phyloP scores from a whole-genome alignment of 1,284 basidiomycete genomes.

The Leucoagaricus sp. region DNA sequence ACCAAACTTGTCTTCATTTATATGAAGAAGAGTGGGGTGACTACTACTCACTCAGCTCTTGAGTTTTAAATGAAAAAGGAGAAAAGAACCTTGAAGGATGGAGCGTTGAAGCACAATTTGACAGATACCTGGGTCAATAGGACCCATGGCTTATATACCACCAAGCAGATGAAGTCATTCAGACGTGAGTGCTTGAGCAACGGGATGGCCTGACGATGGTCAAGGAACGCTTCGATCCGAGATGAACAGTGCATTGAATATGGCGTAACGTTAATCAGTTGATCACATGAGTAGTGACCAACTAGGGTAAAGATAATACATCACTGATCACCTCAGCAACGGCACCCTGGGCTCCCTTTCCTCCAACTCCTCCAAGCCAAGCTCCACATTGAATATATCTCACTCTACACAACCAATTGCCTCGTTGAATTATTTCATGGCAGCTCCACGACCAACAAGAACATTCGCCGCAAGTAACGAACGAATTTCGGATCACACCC shows the following conservation, averaged over 20 bases:
- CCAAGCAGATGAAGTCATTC: not conserved
- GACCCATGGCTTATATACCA: not conserved
- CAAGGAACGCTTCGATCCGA: no score
- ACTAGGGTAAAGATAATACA: not conserved
- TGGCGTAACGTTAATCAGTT: no score
- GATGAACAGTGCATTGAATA: no score
- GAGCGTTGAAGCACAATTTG: conserved; percentile 7
- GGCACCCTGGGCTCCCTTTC: not conserved
- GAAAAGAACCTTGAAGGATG: conserved; percentile 19
- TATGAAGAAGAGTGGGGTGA: no score
- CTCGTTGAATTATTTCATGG: not conserved
- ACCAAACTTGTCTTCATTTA: no score
- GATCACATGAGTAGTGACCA: not conserved
- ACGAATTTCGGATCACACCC: conserved; percentile 46
- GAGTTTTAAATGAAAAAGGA: no score
- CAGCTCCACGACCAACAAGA: not conserved
- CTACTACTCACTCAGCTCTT: conserved; percentile 28
- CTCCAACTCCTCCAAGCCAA: not conserved
- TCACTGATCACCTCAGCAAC: not conserved
- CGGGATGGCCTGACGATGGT: no score
- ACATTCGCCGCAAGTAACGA: conserved; percentile 47
- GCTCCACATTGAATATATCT: no score
- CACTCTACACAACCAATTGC: not conserved
- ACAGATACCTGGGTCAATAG: not conserved
- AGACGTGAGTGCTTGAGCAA: no score